These are phyloP conservation scores for Spathaspora arborariae DNA, from an alignment of 805 yeast genomes.

Conservation along the genomic window DNA sequence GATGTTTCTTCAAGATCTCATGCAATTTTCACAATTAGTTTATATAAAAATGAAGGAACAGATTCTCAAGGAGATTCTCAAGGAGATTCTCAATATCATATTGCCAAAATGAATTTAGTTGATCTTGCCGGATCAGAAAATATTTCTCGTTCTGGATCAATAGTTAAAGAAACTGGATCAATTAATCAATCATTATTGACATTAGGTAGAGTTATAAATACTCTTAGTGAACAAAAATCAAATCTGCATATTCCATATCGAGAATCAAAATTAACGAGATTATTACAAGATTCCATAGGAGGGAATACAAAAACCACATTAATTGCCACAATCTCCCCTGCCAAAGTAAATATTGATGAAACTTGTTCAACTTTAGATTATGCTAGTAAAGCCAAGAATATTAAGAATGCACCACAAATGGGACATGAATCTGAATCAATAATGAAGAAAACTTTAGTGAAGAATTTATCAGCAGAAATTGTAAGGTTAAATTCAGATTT, in stretches of 20 bases:
- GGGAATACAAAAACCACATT: conserved; percentile 84
- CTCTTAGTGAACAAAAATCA: conserved; percentile 25
- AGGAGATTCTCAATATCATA: conserved; percentile 19
- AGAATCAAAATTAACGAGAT: conserved; percentile 72
- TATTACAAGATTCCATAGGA: conserved; percentile 79
- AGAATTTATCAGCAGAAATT: conserved; percentile 53
- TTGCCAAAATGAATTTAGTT: conserved; percentile 76
- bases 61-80: conserved; percentile 6
- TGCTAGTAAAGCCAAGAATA: conserved; percentile 82
- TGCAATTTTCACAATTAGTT: conserved; percentile 64
- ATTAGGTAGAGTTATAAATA: conserved; percentile 83
- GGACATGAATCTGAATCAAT: conserved; percentile 40
- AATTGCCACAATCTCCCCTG: conserved; percentile 86
- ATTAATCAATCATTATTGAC: conserved; percentile 86
- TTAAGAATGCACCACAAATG: conserved; percentile 56
- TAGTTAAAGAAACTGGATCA: conserved; percentile 90
- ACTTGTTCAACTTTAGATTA: conserved; percentile 83
- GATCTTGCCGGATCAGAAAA: conserved; percentile 97
- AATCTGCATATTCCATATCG: conserved; percentile 75
- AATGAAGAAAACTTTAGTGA: conserved; percentile 50
- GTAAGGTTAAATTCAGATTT: conserved; percentile 56
- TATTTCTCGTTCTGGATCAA: conserved; percentile 82
- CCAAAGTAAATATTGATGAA: conserved; percentile 71
- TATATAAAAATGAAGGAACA: conserved; percentile 41
- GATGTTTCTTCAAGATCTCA: conserved; percentile 74